Percentiles rank a stretch among this genome's conserved stretches.
Conservation (phyloP, 2,329 filamentous ascomycete genomes). For the Lachnellula suecica region DNA sequence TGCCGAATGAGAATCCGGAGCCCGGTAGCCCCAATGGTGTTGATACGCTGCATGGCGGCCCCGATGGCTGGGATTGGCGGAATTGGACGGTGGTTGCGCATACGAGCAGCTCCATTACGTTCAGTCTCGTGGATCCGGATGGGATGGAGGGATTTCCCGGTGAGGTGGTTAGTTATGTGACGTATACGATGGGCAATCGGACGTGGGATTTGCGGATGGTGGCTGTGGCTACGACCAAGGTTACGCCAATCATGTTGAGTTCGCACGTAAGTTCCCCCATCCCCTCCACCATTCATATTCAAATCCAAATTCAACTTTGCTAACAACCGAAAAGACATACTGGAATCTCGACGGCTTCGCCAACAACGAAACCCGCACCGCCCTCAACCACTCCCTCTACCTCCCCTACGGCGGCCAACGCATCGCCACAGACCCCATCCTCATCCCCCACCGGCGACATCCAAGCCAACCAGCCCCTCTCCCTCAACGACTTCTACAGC, state of each 20-base stretch:
- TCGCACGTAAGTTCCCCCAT: constrained; percentile 43
- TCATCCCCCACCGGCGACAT: constrained; percentile 78
- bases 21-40: constrained; percentile 49
- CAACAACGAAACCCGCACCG: constrained; percentile 65
- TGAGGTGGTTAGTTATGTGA: constrained; percentile 71
- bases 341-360: constrained; percentile 82
- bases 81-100: constrained; percentile 76
- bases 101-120: constrained; percentile 66
- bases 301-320: constrained; percentile 3
- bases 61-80: constrained; percentile 73
- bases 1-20: constrained; percentile 63
- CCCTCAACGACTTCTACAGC: constrained; percentile 81
- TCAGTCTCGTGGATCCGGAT: constrained; percentile 70
- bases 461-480: constrained; percentile 62
- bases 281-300: neutral
- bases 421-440: constrained; percentile 66
- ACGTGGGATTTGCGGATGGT: constrained; percentile 74
- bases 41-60: constrained; percentile 68
- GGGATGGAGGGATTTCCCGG: constrained; percentile 78
- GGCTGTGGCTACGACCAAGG: constrained; percentile 68
- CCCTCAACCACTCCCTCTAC: constrained; percentile 71
- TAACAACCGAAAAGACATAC: constrained; percentile 64
- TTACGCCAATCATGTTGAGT: constrained; percentile 81
- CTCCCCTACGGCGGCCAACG: constrained; percentile 72
- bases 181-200: constrained; percentile 66